Evolutionary conservation across 495 filamentous ascomycete genomes (phyloP), one percentile per base, ranked within the genome.

Genomic region (Ascodesmis nigricans): DNA sequence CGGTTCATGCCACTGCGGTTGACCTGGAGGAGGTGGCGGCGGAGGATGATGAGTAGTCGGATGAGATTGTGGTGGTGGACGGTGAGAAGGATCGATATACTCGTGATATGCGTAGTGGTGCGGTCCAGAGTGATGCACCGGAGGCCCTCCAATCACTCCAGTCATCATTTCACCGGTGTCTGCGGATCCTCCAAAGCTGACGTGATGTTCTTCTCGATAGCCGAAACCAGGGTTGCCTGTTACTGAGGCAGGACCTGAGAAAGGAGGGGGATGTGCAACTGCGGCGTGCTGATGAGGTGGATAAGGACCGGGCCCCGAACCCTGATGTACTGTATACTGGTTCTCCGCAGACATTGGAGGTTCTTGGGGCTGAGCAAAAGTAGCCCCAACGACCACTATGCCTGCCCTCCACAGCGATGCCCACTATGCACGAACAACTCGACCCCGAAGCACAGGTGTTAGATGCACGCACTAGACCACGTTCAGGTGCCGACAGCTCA

Each of bases 321-420:
- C 26, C 26, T 5, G 35, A 13, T 37, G 35, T 24, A 16, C 7
- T 17, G 3, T 20, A 26, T 37, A 37, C 2, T 4, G 35, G 24
- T 30, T 29, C 35, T 29, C 35, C 20, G 21, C 35, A 37, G 35
- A 37, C 35, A 37, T 37, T 30, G 35, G 30, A 25, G 35, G n/a
- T n/a, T n/a, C n/a, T n/a, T n/a, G n/a, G n/a, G n/a, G n/a, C n/a
- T n/a, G n/a, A n/a, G n/a, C n/a, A n/a, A n/a, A n/a, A n/a, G n/a
- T n/a, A n/a, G n/a, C n/a, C n/a, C n/a, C n/a, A n/a, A n/a, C n/a
- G n/a, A n/a, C n/a, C n/a, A n/a, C n/a, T n/a, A n/a, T n/a, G n/a
- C n/a, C n/a, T n/a, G n/a, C n/a, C n/a, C n/a, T n/a, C n/a, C n/a
- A n/a, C n/a, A n/a, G n/a, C n/a, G n/a, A n/a, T n/a, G n/a, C n/a